Evolutionary conservation across 1,284 basidiomycete genomes (phyloP), one percentile per base, ranked within the genome.

Genomic region (Earliella scabrosa): DNA sequence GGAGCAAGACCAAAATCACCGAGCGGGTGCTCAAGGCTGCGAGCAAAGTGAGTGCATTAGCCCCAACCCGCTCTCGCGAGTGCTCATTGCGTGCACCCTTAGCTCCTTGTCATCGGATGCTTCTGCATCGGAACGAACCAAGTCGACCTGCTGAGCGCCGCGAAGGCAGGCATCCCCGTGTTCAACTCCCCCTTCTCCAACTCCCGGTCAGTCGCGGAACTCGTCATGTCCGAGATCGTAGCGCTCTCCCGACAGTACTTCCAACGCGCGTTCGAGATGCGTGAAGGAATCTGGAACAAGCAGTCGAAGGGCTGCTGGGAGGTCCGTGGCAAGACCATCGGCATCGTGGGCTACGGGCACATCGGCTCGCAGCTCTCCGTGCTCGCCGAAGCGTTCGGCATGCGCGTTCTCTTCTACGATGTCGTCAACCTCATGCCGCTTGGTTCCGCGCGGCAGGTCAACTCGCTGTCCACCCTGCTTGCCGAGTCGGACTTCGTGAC

Each of bases 101-200:
- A 98, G 94, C 89, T 99, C 39, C 83, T 99, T 14, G 94, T 90
- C 67, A 95, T 99, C 61, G 97, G 97, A 38, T 99, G 97, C 76
- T 99, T 99, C 86, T 99, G 97, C 78, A 99, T 99, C 68, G 97
- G 97, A 56, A 97, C 95, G 59, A 99, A 99, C 77, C 97, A 99
- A 75, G 97, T 99, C 67, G 95, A 98, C 73, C 88, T 99, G 49
- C 64, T 75, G 41, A 86, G 91, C 4, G 95, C 97, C 35, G 87
- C 93, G 46, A 86, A 86, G 57, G 88, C 90, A 54, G 97, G 97
- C 65, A 93, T 99, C 63, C 93, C 96, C 35, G 97, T 99, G 52
- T 99, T 99, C 85, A 99, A 99, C 77, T 99, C 97, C 13, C 97
- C 97, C 31, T 99, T 99, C 79, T 97, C 97, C 73, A 99, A 99